phyloP scores from a whole-genome alignment of 495 filamentous ascomycete species.

The Tuber umbilicatum region DNA sequence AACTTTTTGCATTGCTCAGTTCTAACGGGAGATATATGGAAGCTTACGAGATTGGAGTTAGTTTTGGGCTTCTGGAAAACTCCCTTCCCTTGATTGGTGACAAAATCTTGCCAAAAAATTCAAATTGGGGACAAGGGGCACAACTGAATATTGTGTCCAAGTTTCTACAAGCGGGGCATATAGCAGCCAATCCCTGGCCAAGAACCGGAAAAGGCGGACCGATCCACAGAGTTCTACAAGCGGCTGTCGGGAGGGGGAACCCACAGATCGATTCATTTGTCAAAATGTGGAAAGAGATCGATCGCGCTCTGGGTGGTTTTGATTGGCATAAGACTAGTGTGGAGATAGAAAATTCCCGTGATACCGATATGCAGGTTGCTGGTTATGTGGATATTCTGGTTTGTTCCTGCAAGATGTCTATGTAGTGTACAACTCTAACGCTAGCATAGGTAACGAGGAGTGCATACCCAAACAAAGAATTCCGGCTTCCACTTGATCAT shows the following conservation, averaged over 20 bases:
- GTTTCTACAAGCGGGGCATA: slow-evolving; percentile 12
- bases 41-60: slow-evolving; percentile 16
- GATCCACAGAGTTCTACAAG: not conserved
- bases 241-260: not conserved
- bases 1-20: slow-evolving; percentile 13
- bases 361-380: not conserved
- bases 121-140: not conserved
- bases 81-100: slow-evolving; percentile 7
- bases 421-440: not conserved
- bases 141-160: not conserved
- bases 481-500: not conserved
- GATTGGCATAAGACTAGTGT: not conserved
- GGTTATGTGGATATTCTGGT: slow-evolving; percentile 22
- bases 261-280: not conserved
- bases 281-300: not conserved
- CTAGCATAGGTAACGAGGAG: not conserved
- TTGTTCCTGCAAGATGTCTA: not conserved
- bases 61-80: slow-evolving; percentile 9
- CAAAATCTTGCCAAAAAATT: not conserved
- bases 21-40: not conserved
- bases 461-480: not conserved
- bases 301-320: not conserved
- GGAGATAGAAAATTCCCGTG: not conserved
- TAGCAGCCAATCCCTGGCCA: not conserved
- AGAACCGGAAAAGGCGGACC: not conserved